These are phyloP conservation scores for Pseudocercospora fijiensis DNA, from an alignment of 2,329 filamentous ascomycete genomes.

Conservation along the genomic window DNA sequence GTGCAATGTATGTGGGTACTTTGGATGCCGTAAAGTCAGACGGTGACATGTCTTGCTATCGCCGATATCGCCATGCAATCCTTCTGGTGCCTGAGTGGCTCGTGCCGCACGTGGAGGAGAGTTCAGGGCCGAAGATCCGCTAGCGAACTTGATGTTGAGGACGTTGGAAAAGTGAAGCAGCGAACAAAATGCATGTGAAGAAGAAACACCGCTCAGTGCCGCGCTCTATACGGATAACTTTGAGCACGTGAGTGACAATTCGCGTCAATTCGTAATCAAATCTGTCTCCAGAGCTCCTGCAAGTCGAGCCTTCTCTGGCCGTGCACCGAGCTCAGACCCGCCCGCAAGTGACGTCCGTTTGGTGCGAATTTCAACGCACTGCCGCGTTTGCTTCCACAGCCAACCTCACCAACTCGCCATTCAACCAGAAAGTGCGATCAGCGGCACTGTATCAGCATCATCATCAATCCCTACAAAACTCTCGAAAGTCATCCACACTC, in stretches of 20 bases:
- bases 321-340: constrained; percentile 4
- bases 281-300: neutral
- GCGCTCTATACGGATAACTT: neutral
- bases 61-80: neutral
- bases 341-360: neutral
- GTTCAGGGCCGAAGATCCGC: constrained; percentile 5
- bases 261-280: neutral
- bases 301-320: neutral
- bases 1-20: too few relatives aligned
- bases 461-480: neutral
- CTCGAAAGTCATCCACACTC: neutral
- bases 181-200: neutral
- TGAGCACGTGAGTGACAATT: neutral
- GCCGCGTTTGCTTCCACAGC: constrained; percentile 6
- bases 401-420: constrained; percentile 4
- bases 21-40: too few relatives aligned
- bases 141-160: neutral
- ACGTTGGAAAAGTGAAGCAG: neutral
- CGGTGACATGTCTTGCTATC: neutral
- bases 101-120: neutral
- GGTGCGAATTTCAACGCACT: constrained; percentile 3
- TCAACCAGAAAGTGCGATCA: neutral
- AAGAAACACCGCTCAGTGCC: neutral
- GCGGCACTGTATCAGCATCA: neutral
- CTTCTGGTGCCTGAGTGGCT: neutral